Base-by-base conservation (phyloP, 768 basidiomycete genomes). In the Boletus vermiculosoides region DNA sequence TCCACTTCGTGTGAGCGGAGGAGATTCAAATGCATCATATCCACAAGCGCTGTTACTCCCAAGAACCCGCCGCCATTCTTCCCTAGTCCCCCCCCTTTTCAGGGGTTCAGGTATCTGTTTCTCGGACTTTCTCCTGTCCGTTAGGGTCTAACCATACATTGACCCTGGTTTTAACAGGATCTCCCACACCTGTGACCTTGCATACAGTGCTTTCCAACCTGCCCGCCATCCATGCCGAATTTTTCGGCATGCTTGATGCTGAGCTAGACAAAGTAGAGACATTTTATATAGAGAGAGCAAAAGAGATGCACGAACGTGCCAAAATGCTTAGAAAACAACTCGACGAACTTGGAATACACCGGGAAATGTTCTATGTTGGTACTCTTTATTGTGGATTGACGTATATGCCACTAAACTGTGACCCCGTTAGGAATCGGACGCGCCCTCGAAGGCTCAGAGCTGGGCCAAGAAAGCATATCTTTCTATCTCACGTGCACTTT, bases 221-320 rank as follows among this genome's bases (percentile, higher is more conserved):
- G 20, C 78, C 84, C 13, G 77, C 83, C 0, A 73, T 79, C 23
- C 88, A 95, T 65, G 66, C 73, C 31, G 77, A 77, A 7, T 98
- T 97, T 75, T 91, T 98, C 57, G 78, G 83, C 3, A 77, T 84
- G 23, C 78, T 98, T 8, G 90, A 97, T 62, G 67, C 67, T 0
- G 87, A 99, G 68, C 76, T 98, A 3, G 84, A 87, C 22, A 97
- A 96, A 70, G 84, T 98, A 13, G 90, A 91, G 57, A 73, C 76
- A 1, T 99, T 99, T 71, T 98, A 92, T 68, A 65, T 81, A 6
- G 83, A 82, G 25, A 80, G 86, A 30, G 94, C 85, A 73, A 78
- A 78, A 45, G 85, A 81, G 73, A 86, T 82, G 83, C 73, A 73
- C 5, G 69, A 67, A 3, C 79, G 78, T 25, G 76, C 77, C 16